Base-by-base conservation (phyloP, 2,329 filamentous ascomycete species). In the Fusarium vanettenii region DNA sequence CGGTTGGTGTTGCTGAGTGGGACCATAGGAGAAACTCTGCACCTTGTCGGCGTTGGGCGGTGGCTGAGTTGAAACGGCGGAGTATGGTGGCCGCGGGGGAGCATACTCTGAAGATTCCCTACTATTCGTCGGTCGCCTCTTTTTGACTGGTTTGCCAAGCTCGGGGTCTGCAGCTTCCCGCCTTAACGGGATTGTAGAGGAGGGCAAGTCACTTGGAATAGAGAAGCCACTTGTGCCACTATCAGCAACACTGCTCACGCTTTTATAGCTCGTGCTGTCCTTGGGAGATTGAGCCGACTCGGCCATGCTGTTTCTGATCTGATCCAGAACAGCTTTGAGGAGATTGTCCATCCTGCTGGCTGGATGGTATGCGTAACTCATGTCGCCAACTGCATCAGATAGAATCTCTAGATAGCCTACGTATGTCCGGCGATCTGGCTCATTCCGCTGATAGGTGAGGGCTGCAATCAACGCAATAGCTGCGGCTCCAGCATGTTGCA, bases 401-500 rank as follows among this genome's bases (percentile, higher is more conserved):
- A 90, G 83, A 39, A 87, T 88, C 79, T 89, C 87, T 13, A 90
- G 84, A 76, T 89, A 89, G 56, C 82, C 80, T 37, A 85, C 77
- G 60, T 85, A 84, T 16, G 80, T 81, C n/a, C 81, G 81, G 22
- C 82, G 80, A 62, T 86, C 83, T 1, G 81, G 72, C 37, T 83
- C 82, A 60, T 71, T 79, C 31, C 79, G 80, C 60, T 82, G 80
- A 64, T 82, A 82, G 4, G 84, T 81, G 6, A 86, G 78, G 0
- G 87, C 88, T 4, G 88, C 88, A 41, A 90, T 85, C 43, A 90
- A 80, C 0, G 88, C 88, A 2, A 87, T 87, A 5, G 87, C 87
- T 11, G 88, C 87, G 3, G 87, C 89, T 4, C 87, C 88, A 31
- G 87, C 85, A 79, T 90, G 88, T 72, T 89, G 88, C 57, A 89